Percentiles rank a stretch among this genome's conserved stretches.
Conservation (phyloP, 2,329 filamentous ascomycete species). For the Ascochyta lentis region DNA sequence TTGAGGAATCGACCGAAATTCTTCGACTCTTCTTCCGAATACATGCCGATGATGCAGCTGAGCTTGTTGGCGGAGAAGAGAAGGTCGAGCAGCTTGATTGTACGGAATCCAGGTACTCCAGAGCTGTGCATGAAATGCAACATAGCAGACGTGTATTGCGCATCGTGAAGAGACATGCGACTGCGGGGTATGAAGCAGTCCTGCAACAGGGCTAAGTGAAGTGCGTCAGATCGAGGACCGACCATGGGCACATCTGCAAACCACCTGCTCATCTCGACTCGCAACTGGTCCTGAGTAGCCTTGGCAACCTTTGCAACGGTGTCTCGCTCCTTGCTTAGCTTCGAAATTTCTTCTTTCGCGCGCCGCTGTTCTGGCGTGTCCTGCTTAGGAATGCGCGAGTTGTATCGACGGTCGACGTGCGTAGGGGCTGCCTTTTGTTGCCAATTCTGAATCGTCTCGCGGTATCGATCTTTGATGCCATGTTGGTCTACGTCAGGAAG, state of each 20-base stretch:
- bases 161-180: slow-evolving; percentile 82
- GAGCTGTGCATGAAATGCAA: slow-evolving; percentile 86
- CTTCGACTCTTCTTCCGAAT: slow-evolving; percentile 88
- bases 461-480: slow-evolving; percentile 73
- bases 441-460: slow-evolving; percentile 68
- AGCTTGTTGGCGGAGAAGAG: slow-evolving; percentile 85
- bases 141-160: slow-evolving; percentile 86
- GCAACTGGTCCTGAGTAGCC: slow-evolving; percentile 66
- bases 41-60: slow-evolving; percentile 83
- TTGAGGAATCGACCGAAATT: slow-evolving; percentile 92
- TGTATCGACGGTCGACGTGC: slow-evolving; percentile 68
- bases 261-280: slow-evolving; percentile 78
- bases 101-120: slow-evolving; percentile 84
- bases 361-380: slow-evolving; percentile 71
- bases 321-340: slow-evolving; percentile 55
- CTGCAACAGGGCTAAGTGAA: slow-evolving; percentile 82
- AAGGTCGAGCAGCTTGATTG: slow-evolving; percentile 81
- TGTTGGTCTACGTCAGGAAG: slow-evolving; percentile 74
- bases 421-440: slow-evolving; percentile 49
- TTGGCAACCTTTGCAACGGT: slow-evolving; percentile 61
- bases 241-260: slow-evolving; percentile 69
- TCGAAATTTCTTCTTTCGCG: slow-evolving; percentile 73
- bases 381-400: slow-evolving; percentile 46
- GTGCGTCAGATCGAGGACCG: slow-evolving; percentile 62
- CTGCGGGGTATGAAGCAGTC: slow-evolving; percentile 91